phyloP scores from a whole-genome alignment of 1,284 basidiomycete genomes.

The Marasmius tenuissimus region DNA sequence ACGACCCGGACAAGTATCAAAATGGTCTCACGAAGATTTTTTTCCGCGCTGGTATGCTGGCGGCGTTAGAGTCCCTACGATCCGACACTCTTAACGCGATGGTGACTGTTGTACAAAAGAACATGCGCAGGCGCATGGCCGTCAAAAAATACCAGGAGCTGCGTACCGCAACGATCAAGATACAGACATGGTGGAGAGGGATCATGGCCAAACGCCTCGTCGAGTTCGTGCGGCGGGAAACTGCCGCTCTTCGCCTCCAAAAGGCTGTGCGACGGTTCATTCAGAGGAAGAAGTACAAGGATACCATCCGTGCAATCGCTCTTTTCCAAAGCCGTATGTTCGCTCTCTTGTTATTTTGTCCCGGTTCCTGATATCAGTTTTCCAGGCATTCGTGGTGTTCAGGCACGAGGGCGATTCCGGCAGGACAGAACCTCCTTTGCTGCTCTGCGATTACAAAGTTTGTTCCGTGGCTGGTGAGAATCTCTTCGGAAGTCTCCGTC shows the following conservation, averaged over 20 bases:
- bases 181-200: constrained; percentile 95
- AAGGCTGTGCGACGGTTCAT: constrained; percentile 70
- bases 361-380: constrained; percentile 11
- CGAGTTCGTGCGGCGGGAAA: constrained; percentile 70
- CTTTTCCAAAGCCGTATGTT: constrained; percentile 87
- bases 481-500: not conserved
- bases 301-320: constrained; percentile 65
- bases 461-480: constrained; percentile 86
- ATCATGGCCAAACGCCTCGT: constrained; percentile 77
- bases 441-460: constrained; percentile 77
- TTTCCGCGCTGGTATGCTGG: constrained; percentile 98
- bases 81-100: constrained; percentile 87
- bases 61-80: constrained; percentile 91
- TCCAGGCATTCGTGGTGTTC: constrained; percentile 78
- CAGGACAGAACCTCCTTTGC: constrained; percentile 66
- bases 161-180: constrained; percentile 74
- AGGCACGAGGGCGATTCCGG: constrained; percentile 68
- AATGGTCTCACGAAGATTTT: constrained; percentile 98
- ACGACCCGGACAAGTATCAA: constrained; percentile 96
- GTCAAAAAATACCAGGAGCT: constrained; percentile 80
- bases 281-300: constrained; percentile 72
- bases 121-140: constrained; percentile 85
- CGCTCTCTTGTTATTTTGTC: not conserved
- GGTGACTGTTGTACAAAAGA: constrained; percentile 97
- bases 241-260: constrained; percentile 81